A percentile compares a stretch with the other conserved stretches of the same genome.
Evolutionary conservation across 2,329 filamentous ascomycete genomes (phyloP).

Genomic region (Bisporella sp.): DNA sequence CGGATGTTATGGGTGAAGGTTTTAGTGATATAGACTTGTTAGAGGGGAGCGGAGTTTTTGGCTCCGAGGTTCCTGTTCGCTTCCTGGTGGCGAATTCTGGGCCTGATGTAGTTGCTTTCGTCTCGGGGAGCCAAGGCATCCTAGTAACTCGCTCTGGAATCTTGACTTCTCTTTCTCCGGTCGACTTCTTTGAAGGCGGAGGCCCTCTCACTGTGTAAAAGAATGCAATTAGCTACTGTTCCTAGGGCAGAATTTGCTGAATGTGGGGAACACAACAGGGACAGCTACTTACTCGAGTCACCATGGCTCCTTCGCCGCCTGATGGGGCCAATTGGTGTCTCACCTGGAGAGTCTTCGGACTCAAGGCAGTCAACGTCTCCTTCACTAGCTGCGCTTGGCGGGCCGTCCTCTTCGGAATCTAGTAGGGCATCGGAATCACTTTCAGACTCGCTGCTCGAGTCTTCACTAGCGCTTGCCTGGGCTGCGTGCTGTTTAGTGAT

Average conservation of each 20-base stretch:
- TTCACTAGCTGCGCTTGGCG: slow-evolving; percentile 34
- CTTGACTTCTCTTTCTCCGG: slow-evolving; percentile 21
- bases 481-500: slow-evolving; percentile 29
- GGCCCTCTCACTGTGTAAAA: slow-evolving; percentile 21
- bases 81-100: neutral
- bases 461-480: slow-evolving; percentile 38
- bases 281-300: slow-evolving; percentile 17
- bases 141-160: slow-evolving; percentile 15
- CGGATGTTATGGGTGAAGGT: slow-evolving; percentile 1
- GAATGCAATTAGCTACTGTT: no score
- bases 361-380: slow-evolving; percentile 33
- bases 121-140: neutral
- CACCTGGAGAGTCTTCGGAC: slow-evolving; percentile 16
- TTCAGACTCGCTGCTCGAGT: slow-evolving; percentile 30
- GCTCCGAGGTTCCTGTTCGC: slow-evolving; percentile 3
- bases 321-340: slow-evolving; percentile 7
- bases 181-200: slow-evolving; percentile 26
- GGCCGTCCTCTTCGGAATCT: slow-evolving; percentile 23
- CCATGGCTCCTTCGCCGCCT: slow-evolving; percentile 34
- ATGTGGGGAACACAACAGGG: no score
- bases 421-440: slow-evolving; percentile 30
- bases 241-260: no score
- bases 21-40: no score
- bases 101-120: neutral
- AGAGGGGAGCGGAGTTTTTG: slow-evolving; percentile 7